These are phyloP conservation scores for Euphorbia pulcherrima DNA, from an alignment of 345 rosid genomes.

Conservation along the genomic window DNA sequence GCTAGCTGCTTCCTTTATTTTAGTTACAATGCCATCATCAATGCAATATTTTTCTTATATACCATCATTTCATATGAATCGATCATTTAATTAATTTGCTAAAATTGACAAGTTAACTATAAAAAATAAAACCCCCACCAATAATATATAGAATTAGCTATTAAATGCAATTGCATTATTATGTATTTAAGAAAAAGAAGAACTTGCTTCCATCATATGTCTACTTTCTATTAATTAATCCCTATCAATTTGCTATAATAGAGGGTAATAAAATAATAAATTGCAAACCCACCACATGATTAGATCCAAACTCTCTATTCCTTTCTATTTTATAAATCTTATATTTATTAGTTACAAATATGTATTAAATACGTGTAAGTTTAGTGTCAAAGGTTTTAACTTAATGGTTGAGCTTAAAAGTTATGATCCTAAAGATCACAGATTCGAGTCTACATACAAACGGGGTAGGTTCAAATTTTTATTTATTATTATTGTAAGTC, in stretches of 20 bases:
- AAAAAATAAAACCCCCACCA: neutral
- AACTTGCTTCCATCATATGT: slow-evolving; percentile 13
- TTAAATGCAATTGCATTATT: slow-evolving; percentile 18
- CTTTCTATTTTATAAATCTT: too few species aligned
- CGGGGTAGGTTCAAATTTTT: too few species aligned
- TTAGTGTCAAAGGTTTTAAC: too few species aligned
- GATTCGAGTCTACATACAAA: too few species aligned
- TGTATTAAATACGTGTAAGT: too few species aligned
- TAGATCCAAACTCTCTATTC: neutral
- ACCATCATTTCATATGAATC: neutral
- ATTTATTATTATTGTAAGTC: too few species aligned
- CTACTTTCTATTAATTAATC: neutral
- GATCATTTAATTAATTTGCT: neutral
- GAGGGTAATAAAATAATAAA: neutral
- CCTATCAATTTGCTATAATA: neutral
- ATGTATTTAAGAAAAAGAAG: slow-evolving; percentile 12
- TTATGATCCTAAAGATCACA: too few species aligned
- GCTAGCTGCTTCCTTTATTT: neutral
- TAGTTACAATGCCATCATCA: neutral
- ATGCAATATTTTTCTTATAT: neutral
- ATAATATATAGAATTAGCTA: neutral
- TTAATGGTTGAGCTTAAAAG: too few species aligned
- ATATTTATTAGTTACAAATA: too few species aligned
- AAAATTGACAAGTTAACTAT: neutral
- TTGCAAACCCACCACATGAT: neutral